Base-by-base conservation (phyloP, 768 basidiomycete genomes). In the Lactarius hengduanensis region DNA sequence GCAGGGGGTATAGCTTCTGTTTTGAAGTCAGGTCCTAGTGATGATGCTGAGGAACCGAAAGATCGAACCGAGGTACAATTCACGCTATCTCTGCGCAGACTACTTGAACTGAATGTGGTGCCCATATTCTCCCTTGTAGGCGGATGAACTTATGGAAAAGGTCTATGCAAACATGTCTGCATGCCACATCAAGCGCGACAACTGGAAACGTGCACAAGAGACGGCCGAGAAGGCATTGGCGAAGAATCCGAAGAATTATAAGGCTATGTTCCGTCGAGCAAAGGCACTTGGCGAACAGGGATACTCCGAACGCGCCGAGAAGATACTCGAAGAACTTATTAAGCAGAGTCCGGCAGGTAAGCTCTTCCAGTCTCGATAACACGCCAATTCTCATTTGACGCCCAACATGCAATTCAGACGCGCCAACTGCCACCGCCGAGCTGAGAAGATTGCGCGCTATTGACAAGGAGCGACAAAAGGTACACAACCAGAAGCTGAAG, bases 101-200 rank as follows among this genome's bases (percentile, higher is more conserved):
- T 28, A 53, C 41, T 18, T 30, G 43, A 34, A 59, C 34, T 57
- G 28, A 13, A 20, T 47, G 22, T 28, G 28, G 8, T 20, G 30
- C 54, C 47, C 8, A 68, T 26, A 10, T 11, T n/a, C 34, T 15
- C n/a, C n/a, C 34, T 20, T 3, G 53, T 57, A 94, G 92, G 81
- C 86, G 22, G 92, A 94, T 74, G 79, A 86, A 11, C 80, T 92
- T 45, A 75, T 91, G 22, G 91, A 91, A 76, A 94, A 90, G 78
- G 85, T 93, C 56, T 91, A 94, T 69, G 84, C 90, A 4, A 94
- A 94, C 64, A 90, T 91, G 89, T 85, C 88, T 3, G 91, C 90
- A 6, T 92, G 91, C 70, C 90, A 94, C 74, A 77, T 94, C 72
- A 92, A 91, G 76, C 85, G 85, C 59, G 80, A 80, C 57, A 94